phyloP scores from a whole-genome alignment of 2,329 filamentous ascomycete genomes.

The Myriosclerotinia duriaeana region DNA sequence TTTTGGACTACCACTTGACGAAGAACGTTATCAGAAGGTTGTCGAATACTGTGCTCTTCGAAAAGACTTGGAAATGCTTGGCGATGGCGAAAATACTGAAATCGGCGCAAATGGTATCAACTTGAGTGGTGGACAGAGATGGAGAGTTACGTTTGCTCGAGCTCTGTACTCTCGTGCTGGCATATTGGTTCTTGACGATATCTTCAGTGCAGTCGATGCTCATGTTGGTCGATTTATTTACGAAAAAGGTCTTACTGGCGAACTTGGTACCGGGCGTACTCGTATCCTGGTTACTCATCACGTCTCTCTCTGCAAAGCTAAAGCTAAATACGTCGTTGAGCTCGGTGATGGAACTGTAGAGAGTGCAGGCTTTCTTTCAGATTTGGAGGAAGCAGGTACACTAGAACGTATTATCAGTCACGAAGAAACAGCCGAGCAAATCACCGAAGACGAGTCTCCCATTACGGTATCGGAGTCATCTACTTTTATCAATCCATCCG shows the following conservation, averaged over 20 bases:
- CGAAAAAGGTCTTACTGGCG: slow-evolving; percentile 70
- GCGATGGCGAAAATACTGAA: slow-evolving; percentile 75
- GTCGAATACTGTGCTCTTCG: slow-evolving; percentile 70
- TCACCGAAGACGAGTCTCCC: slow-evolving; percentile 50
- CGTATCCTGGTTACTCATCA: slow-evolving; percentile 81
- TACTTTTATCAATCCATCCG: slow-evolving; percentile 55
- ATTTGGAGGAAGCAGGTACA: slow-evolving; percentile 59
- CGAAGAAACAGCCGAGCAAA: slow-evolving; percentile 49
- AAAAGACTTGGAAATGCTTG: slow-evolving; percentile 74
- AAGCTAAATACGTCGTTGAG: slow-evolving; percentile 72
- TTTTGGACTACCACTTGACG: slow-evolving; percentile 70
- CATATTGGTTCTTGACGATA: slow-evolving; percentile 77
- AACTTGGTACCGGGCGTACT: slow-evolving; percentile 67
- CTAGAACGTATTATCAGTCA: slow-evolving; percentile 58
- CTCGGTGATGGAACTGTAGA: slow-evolving; percentile 67
- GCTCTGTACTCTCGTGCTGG: slow-evolving; percentile 78
- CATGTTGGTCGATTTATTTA: slow-evolving; percentile 79
- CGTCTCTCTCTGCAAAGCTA: slow-evolving; percentile 67
- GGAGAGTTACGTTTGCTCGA: slow-evolving; percentile 76
- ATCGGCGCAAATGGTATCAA: slow-evolving; percentile 85
- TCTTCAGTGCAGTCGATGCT: slow-evolving; percentile 78
- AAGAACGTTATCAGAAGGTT: slow-evolving; percentile 68
- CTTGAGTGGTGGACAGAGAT: slow-evolving; percentile 78
- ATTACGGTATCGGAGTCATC: slow-evolving; percentile 30
- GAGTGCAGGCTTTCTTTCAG: slow-evolving; percentile 62